A percentile compares a stretch with the other conserved stretches of the same genome.
Evolutionary conservation across 192 early-diverging fungal genomes (phyloP).

Genomic region (Geosiphon pyriformis): DNA sequence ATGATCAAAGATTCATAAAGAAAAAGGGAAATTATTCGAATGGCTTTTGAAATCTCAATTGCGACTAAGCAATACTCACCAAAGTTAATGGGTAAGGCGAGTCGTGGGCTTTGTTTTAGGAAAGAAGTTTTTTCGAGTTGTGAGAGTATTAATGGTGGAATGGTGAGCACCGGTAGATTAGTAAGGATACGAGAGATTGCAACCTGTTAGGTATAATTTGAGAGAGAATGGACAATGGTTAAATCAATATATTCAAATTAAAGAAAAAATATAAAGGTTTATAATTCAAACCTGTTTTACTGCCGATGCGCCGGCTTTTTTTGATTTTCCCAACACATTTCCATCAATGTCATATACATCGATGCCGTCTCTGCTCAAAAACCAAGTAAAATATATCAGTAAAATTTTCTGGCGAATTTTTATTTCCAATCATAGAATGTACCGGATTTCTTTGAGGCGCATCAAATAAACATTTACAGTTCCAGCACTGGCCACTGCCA

Average conservation of each 20-base stretch:
- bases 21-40: neutral
- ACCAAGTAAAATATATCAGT: constrained; percentile 1
- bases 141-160: constrained; percentile 66
- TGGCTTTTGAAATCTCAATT: neutral
- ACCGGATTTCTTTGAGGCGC: constrained; percentile 73
- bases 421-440: constrained; percentile 1
- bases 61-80: constrained; percentile 24
- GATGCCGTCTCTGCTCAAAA: constrained; percentile 59
- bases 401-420: neutral
- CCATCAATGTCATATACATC: constrained; percentile 63
- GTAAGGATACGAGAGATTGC: constrained; percentile 75
- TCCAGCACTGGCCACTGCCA: constrained; percentile 74
- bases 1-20: neutral
- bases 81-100: constrained; percentile 58
- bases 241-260: neutral
- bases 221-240: neutral
- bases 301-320: constrained; percentile 58
- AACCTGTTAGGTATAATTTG: constrained; percentile 40
- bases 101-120: constrained; percentile 47
- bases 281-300: constrained; percentile 49
- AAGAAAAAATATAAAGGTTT: neutral
- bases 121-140: constrained; percentile 58
- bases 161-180: constrained; percentile 62
- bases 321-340: constrained; percentile 59
- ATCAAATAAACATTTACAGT: constrained; percentile 80